phyloP scores from a whole-genome alignment of 2,329 filamentous ascomycete species.

The Bipolaris sorokiniana region DNA sequence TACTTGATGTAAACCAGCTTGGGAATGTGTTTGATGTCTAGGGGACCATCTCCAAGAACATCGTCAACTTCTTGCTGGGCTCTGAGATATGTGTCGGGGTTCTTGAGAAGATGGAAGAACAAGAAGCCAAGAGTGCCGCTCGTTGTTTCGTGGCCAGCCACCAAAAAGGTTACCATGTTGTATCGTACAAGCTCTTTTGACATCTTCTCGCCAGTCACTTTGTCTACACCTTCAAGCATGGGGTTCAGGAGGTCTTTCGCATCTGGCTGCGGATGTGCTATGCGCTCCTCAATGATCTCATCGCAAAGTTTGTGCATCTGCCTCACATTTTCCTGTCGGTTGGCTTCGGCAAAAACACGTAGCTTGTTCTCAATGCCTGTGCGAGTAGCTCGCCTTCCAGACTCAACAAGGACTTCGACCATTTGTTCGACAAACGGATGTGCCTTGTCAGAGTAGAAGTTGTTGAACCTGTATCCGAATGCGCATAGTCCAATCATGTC shows the following conservation, averaged over 20 bases:
- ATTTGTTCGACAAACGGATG: slow-evolving; percentile 13
- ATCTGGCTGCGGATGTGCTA: slow-evolving; percentile 11
- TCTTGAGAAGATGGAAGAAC: slow-evolving; percentile 12
- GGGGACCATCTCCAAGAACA: slow-evolving; percentile 8
- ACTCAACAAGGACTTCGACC: slow-evolving; percentile 13
- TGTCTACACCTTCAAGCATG: slow-evolving; percentile 12
- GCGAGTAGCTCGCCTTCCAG: slow-evolving; percentile 6
- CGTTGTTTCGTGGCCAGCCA: slow-evolving; percentile 15
- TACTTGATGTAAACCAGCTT: slow-evolving; percentile 11
- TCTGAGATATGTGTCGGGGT: slow-evolving; percentile 10
- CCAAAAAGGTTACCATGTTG: slow-evolving; percentile 15
- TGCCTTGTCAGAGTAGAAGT: slow-evolving; percentile 10
- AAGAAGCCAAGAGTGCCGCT: slow-evolving; percentile 11
- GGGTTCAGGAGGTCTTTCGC: slow-evolving; percentile 12
- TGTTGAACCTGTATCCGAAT: slow-evolving; percentile 17
- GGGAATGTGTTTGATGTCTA: slow-evolving; percentile 3
- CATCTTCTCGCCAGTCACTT: slow-evolving; percentile 15
- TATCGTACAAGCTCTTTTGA: slow-evolving; percentile 11
- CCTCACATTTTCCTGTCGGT: slow-evolving; percentile 12
- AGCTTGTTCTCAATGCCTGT: slow-evolving; percentile 12
- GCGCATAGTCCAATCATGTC: slow-evolving; percentile 14
- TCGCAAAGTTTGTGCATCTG: slow-evolving; percentile 16
- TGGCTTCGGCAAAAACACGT: slow-evolving; percentile 11
- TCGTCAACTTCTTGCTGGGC: slow-evolving; percentile 15
- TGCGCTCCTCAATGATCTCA: slow-evolving; percentile 10